Percentiles rank a stretch among this genome's conserved stretches.
Evolutionary conservation across 805 yeast genomes (phyloP).

Genomic region (Scheffersomyces ergatensis): DNA sequence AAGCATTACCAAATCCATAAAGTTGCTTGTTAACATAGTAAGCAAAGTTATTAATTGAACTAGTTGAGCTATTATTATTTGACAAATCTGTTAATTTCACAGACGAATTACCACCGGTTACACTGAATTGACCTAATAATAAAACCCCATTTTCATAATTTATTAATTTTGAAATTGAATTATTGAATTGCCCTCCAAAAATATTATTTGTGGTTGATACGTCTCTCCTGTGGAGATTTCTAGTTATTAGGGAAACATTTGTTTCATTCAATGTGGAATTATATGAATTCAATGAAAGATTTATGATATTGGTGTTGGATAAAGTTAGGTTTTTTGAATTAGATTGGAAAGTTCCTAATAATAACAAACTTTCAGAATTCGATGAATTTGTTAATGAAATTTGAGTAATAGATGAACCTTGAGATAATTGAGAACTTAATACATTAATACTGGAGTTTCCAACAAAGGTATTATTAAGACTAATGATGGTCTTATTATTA

Average conservation of each 20-base stretch:
- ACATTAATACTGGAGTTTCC: constrained; percentile 40
- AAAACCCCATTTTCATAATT: constrained; percentile 19
- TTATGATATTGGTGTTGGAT: constrained; percentile 24
- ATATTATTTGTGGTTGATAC: constrained; percentile 7
- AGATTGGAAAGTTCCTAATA: constrained; percentile 47
- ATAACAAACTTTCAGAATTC: constrained; percentile 32
- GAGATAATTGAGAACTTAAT: constrained; percentile 26
- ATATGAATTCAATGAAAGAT: constrained; percentile 24
- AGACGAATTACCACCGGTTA: constrained; percentile 25
- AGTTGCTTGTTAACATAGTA: constrained; percentile 37
- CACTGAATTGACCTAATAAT: constrained; percentile 30
- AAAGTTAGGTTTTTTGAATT: constrained; percentile 29
- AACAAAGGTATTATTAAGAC: constrained; percentile 31
- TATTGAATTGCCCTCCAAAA: constrained; percentile 30
- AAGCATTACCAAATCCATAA: constrained; percentile 40
- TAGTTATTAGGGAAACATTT: constrained; percentile 8
- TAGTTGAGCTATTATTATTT: constrained; percentile 20
- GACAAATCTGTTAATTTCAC: constrained; percentile 23
- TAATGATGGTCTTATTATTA: constrained; percentile 16
- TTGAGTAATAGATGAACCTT: constrained; percentile 33
- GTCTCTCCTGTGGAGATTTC: constrained; percentile 14
- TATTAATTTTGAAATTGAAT: constrained; percentile 21
- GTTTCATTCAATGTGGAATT: constrained; percentile 32
- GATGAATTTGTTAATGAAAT: constrained; percentile 22
- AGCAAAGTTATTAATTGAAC: constrained; percentile 33